Evolutionary conservation across 73 alveolate species (phyloP).

Genomic region (Paramecium caudatum): DNA sequence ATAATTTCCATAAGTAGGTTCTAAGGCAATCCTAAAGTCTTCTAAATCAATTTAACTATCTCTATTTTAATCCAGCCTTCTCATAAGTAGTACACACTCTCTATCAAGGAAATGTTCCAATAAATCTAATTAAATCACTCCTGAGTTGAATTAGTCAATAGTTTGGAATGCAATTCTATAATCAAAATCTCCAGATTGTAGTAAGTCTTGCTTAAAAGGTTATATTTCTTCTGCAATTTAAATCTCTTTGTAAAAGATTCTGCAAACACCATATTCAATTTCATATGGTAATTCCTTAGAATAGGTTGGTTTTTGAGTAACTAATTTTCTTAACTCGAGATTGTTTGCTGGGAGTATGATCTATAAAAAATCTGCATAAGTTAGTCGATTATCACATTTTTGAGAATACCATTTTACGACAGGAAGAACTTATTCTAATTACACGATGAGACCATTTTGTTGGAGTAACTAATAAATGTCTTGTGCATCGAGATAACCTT

Average conservation of each 20-base stretch:
- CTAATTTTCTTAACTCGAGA: conserved; percentile 54
- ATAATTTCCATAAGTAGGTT: conserved; percentile 18
- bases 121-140: conserved; percentile 12
- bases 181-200: conserved; percentile 32
- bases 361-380: conserved; percentile 33
- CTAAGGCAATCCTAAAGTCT: conserved; percentile 30
- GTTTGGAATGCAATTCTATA: conserved; percentile 40
- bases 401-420: conserved; percentile 33
- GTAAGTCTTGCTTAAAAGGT: neutral
- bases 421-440: conserved; percentile 13
- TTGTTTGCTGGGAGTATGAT: conserved; percentile 38
- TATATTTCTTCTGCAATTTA: conserved; percentile 47
- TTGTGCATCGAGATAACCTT: neutral
- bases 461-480: conserved; percentile 8
- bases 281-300: conserved; percentile 18
- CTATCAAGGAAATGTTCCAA: conserved; percentile 5
- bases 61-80: conserved; percentile 64
- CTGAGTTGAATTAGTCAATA: conserved; percentile 19
- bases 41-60: conserved; percentile 50
- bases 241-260: conserved; percentile 50
- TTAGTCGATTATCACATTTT: conserved; percentile 49
- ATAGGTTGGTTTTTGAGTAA: conserved; percentile 30
- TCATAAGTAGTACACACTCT: neutral
- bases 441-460: conserved; percentile 32
- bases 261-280: conserved; percentile 61